Conservation (phyloP, 495 filamentous ascomycete species). For the Penicillium roqueforti region DNA sequence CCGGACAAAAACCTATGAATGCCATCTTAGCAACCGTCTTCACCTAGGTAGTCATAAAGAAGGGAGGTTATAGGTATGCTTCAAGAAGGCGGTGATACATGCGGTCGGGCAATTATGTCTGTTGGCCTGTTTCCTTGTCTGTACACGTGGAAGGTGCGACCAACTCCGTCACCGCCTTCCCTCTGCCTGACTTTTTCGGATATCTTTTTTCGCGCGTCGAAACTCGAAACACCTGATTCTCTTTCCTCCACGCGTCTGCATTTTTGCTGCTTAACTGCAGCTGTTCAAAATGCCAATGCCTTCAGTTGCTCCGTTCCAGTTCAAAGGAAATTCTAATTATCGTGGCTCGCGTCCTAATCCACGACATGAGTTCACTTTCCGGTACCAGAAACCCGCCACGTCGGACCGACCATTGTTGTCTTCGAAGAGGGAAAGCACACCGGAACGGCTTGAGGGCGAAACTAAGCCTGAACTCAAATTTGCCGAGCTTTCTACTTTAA, state of each 20-base stretch:
- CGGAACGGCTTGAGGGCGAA: slow-evolving; percentile 33
- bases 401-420: slow-evolving; percentile 46
- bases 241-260: not conserved
- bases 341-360: slow-evolving; percentile 22
- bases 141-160: not conserved
- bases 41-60: too few species aligned
- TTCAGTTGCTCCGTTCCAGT: slow-evolving; percentile 29
- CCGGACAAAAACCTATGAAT: too few species aligned
- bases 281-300: slow-evolving; percentile 17
- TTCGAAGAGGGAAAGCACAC: slow-evolving; percentile 32
- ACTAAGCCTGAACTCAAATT: slow-evolving; percentile 38
- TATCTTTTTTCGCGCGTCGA: not conserved
- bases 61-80: too few species aligned
- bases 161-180: slow-evolving; percentile 7
- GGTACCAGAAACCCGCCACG: slow-evolving; percentile 33
- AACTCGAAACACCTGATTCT: not conserved
- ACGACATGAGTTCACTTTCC: slow-evolving; percentile 45
- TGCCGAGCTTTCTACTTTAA: slow-evolving; percentile 54
- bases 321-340: slow-evolving; percentile 33
- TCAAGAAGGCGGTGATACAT: too few species aligned
- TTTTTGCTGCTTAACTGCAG: slow-evolving; percentile 1
- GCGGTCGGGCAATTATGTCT: too few species aligned
- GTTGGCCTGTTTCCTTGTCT: too few species aligned
- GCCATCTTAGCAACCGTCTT: too few species aligned
- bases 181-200: not conserved